Evolutionary conservation across 1,284 basidiomycete genomes (phyloP), one percentile per base, ranked within the genome.

Genomic region (Cerioporus squamosus): DNA sequence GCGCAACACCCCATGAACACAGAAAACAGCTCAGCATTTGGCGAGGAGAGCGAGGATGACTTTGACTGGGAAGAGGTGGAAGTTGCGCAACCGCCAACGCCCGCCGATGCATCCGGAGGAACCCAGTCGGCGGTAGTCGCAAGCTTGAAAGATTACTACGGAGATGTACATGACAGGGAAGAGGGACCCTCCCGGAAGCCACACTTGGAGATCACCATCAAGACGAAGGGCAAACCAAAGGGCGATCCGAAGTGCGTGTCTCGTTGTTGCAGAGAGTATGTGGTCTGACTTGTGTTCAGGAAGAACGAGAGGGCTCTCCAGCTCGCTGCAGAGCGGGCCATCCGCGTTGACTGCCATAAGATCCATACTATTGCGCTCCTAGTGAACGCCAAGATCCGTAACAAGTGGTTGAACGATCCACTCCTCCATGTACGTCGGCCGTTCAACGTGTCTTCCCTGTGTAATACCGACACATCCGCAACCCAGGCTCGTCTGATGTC

Each of bases 401-500:
- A 99, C 72, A 79, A 78, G 53, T 96, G 93, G 91, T 73, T 95
- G 18, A 95, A 94, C 61, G 92, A 98, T 68, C 75, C 77, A 1
- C 76, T 94, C 3, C 79, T 99, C 12, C 93, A 97, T 68, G 95
- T 94, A 56, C 67, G 82, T 64, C 64, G 3, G 14, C 75, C 15
- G 8, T 39, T 3, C 2, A 66, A 5, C 17, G 12, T 14, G n/a
- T 74, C 43, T 29, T 26, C 33, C 24, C 44, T 38, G 7, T 23
- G 17, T 15, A 10, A 24, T 38, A 12, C 45, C 20, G 33, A 40
- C 39, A 23, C 43, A 29, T 12, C 8, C 9, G 2, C 10, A 12
- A 2, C 39, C 1, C 48, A 97, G 87, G 95, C 93, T 20, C 86
- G 95, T 18, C 80, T 97, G 24, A 78, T 97, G 53, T 97, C 95